Evolutionary conservation across 495 filamentous ascomycete species (phyloP).

Genomic region (Ascobolus immersus): DNA sequence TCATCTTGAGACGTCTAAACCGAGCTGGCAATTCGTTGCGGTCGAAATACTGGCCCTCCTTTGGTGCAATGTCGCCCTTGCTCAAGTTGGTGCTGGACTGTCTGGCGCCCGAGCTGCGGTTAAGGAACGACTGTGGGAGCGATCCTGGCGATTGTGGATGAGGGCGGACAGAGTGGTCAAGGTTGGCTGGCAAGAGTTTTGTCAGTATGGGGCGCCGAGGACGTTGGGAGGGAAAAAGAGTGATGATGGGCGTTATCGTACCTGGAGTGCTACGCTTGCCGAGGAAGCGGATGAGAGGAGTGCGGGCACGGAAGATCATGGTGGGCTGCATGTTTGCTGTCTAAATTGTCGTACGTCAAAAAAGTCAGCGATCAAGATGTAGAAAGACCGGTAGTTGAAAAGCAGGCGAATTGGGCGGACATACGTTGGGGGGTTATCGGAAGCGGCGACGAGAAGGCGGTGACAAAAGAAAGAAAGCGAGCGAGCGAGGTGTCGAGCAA

Average conservation of each 20-base stretch:
- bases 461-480: no score
- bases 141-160: slow-evolving; percentile 24
- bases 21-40: slow-evolving; percentile 60
- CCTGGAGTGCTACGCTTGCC: slow-evolving; percentile 64
- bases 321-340: slow-evolving; percentile 47
- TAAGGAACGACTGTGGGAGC: slow-evolving; percentile 42
- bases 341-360: no score
- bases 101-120: slow-evolving; percentile 45
- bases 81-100: slow-evolving; percentile 22
- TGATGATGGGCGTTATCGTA: slow-evolving; percentile 19
- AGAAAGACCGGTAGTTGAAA: no score
- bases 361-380: no score
- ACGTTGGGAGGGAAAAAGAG: neutral
- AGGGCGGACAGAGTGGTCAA: slow-evolving; percentile 45
- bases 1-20: slow-evolving; percentile 51
- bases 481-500: no score
- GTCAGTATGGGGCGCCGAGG: slow-evolving; percentile 1
- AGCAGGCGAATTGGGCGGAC: no score
- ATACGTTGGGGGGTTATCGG: no score
- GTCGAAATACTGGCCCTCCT: slow-evolving; percentile 61
- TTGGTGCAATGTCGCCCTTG: slow-evolving; percentile 44
- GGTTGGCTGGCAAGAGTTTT: slow-evolving; percentile 24
- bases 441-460: no score
- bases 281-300: slow-evolving; percentile 71
- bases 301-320: slow-evolving; percentile 39